Evolutionary conservation across 1,139 yeast species (phyloP), one percentile per base, ranked within the genome.

Genomic region (Nakaseomyces glabratus): DNA sequence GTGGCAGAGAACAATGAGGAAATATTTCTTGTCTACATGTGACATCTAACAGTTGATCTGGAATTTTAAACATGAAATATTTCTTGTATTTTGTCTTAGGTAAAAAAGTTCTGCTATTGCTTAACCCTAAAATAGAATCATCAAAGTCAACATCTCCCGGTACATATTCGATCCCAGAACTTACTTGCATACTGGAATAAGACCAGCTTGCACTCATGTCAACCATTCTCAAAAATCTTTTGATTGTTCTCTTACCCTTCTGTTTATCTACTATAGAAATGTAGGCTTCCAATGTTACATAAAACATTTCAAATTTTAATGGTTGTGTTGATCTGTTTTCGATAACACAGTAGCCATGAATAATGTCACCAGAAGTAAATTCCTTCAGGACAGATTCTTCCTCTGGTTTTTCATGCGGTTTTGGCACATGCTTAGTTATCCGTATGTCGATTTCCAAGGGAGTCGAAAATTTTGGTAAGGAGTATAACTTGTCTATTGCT

Each of bases 31-130:
- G 73, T 15, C 67, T 62, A 49, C 86, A 78, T 3, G 66, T 58
- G 26, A 66, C 68, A 47, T 77, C 85, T 28, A 78, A 55, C 20
- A 76, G 55, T 37, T 64, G 66, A 24, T 62, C 60, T 0, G 85
- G 86, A 36, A 78, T 66, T 49, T 67, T 73, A 55, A 78, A 77
- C 11, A 74, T 68, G 54, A 78, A 76, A 46, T 65, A 71, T 49
- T 77, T 78, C 48, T 76, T 76, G 49, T 75, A 73, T 43, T 61
- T 69, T 1, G 55, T 54, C n/a, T 66, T 58, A 0, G 84, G 79
- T 35, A 58, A 55, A 22, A 78, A 57, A 0, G 68, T 49, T 40
- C 80, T 57, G 39, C 67, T 68, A 39, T 68, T 58, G 1, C 72
- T 69, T 13, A 78, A 51, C 0, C 82, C 84, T 35, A 73, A 48